Evolutionary conservation across 768 basidiomycete genomes (phyloP), one percentile per base, ranked within the genome.

Genomic region (Boletus speciosus): DNA sequence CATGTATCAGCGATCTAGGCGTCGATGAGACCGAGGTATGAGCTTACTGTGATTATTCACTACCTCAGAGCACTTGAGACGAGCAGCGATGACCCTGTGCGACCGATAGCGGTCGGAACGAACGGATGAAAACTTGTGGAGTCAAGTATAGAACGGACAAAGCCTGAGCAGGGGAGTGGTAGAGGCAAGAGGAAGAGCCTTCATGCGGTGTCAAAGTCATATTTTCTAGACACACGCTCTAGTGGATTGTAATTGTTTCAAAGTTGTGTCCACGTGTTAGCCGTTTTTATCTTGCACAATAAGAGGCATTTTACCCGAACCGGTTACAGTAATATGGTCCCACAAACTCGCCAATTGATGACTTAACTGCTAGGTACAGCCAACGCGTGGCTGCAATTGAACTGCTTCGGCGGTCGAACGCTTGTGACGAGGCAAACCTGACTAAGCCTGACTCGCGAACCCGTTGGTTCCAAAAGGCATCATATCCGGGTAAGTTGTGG

Each of bases 241-340:
- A 14, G 49, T 49, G 47, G 46, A 31, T 42, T 49, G 46, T 39
- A 66, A 70, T 68, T 66, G 68, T 70, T 55, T 59, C 54, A 48
- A 25, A 46, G 34, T 23, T 37, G 37, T 29, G 43, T 44, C 3
- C 57, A 57, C 45, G 47, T 54, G 56, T 51, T 59, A n/a, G 52
- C 57, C 35, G 44, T 55, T 71, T 66, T 62, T 57, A 40, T 56
- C 58, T 14, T 34, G 47, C 55, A 70, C 67, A 68, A 68, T 70
- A 70, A 62, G 56, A 52, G 27, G 27, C 12, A 7, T 10, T 0
- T 34, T 57, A 57, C 16, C 55, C 54, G 47, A 64, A 12, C 5
- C 9, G 36, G 23, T 9, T 3, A 1, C 35, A 4, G 25, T 25
- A 25, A 3, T 25, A 25, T 8, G 14, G 9, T 44, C 14, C n/a